phyloP scores from a whole-genome alignment of 164 flowering plant species.

The Magnolia sinica region DNA sequence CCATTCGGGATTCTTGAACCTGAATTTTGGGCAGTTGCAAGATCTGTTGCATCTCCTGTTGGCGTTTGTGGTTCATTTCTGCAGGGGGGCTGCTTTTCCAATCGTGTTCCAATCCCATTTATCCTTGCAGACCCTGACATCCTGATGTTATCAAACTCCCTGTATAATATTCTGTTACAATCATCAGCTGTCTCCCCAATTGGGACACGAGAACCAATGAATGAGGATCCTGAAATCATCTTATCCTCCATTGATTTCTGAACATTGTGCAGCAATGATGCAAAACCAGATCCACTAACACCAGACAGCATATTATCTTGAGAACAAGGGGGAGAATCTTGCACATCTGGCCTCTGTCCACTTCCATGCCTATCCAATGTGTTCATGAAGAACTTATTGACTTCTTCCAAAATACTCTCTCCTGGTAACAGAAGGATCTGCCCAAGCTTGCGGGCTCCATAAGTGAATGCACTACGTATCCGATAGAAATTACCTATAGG shows the following conservation, averaged over 20 bases:
- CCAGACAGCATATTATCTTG: constrained; percentile 5
- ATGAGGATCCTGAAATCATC: not conserved
- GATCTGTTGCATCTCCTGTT: constrained; percentile 17
- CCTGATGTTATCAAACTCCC: constrained; percentile 8
- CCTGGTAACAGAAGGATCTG: constrained; percentile 41
- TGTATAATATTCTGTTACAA: constrained; percentile 9
- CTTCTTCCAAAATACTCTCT: constrained; percentile 38
- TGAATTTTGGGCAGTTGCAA: constrained; percentile 5
- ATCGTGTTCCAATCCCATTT: not conserved
- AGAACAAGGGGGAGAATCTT: constrained; percentile 15
- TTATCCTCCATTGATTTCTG: constrained; percentile 12
- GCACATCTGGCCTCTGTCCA: constrained; percentile 28
- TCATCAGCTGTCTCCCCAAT: constrained; percentile 7
- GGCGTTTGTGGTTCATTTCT: not conserved
- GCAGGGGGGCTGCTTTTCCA: not conserved
- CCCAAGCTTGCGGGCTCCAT: constrained; percentile 74
- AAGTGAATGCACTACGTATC: constrained; percentile 68
- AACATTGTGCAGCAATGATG: constrained; percentile 10
- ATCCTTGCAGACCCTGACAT: constrained; percentile 10
- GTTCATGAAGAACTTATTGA: constrained; percentile 44
- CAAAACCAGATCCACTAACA: constrained; percentile 15
- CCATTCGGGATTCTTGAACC: constrained; percentile 13
- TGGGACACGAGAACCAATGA: constrained; percentile 5
- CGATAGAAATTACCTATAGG: constrained; percentile 62
- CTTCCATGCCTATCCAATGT: constrained; percentile 46